Percentiles rank a stretch among this genome's conserved stretches.
Conservation (phyloP, 352 stramenopile genomes). For the Globisporangium okanoganense region DNA sequence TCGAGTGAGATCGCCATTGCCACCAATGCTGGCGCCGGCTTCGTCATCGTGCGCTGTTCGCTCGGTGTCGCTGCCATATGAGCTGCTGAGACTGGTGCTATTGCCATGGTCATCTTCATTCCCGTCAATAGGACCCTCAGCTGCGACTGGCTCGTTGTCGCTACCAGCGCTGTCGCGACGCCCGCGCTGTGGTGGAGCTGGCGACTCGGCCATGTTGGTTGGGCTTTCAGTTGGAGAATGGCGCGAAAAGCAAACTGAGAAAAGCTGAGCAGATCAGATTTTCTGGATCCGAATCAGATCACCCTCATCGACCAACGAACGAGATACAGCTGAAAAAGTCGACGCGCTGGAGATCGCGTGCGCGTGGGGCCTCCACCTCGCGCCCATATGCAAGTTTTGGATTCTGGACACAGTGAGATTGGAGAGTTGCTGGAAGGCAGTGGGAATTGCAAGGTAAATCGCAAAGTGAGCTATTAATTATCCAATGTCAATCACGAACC, state of each 20-base stretch:
- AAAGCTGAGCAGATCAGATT: not conserved
- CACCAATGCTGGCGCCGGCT: not conserved
- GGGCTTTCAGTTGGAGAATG: not conserved
- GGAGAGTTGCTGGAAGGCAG: too few relatives aligned
- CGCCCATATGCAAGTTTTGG: too few relatives aligned
- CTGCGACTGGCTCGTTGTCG: not conserved
- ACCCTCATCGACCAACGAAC: too few relatives aligned
- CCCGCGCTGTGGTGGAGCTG: not conserved
- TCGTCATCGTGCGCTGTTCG: not conserved
- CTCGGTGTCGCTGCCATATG: not conserved
- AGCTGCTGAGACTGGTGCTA: not conserved
- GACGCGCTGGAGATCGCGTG: too few relatives aligned
- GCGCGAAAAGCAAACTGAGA: not conserved
- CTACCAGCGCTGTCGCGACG: not conserved
- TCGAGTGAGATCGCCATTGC: not conserved
- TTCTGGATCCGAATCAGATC: too few relatives aligned
- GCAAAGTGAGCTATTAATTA: too few relatives aligned
- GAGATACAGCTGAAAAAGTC: too few relatives aligned
- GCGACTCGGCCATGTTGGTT: not conserved
- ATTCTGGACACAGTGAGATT: too few relatives aligned
- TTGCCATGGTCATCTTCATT: not conserved
- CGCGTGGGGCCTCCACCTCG: too few relatives aligned
- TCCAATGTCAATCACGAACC: too few relatives aligned
- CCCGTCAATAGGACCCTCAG: not conserved
- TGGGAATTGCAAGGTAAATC: too few relatives aligned